These are phyloP conservation scores for Corymbia calophylla DNA, from an alignment of 441 rosid genomes.

Conservation along the genomic window DNA sequence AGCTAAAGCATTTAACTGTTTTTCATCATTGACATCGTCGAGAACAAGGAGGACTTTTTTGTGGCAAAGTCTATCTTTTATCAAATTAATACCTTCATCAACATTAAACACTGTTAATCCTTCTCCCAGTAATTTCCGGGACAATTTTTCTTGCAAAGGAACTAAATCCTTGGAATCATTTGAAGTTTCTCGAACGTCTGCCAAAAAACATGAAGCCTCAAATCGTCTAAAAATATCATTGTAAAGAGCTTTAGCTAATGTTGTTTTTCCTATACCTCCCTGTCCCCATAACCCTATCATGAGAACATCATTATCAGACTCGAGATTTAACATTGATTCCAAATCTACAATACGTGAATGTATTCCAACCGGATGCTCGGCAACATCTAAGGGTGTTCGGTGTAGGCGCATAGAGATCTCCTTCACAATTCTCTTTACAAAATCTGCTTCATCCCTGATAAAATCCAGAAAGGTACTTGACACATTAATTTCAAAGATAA, in stretches of 20 bases:
- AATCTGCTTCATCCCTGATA: not conserved
- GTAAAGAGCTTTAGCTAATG: not conserved
- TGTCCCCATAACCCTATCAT: not conserved
- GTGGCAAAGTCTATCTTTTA: fast-evolving
- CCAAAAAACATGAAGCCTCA: not conserved
- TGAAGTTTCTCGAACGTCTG: not conserved
- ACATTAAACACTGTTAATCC: not conserved
- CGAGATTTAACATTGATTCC: too few relatives aligned
- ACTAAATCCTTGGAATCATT: not conserved
- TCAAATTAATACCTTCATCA: not conserved
- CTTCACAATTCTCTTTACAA: not conserved
- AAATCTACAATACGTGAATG: too few relatives aligned
- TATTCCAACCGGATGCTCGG: too few relatives aligned
- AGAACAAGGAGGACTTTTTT: not conserved
- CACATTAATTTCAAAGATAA: not conserved
- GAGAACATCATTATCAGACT: not conserved
- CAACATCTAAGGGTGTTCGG: too few relatives aligned
- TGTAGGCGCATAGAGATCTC: too few relatives aligned
- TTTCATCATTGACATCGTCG: fast-evolving
- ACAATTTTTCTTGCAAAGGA: not conserved
- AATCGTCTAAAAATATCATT: too few relatives aligned
- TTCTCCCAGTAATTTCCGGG: not conserved
- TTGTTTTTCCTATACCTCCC: not conserved
- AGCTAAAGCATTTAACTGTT: not conserved
- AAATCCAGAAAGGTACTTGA: not conserved